phyloP scores from a whole-genome alignment of 2,329 filamentous ascomycete genomes.

The Scedosporium apiospermum region DNA sequence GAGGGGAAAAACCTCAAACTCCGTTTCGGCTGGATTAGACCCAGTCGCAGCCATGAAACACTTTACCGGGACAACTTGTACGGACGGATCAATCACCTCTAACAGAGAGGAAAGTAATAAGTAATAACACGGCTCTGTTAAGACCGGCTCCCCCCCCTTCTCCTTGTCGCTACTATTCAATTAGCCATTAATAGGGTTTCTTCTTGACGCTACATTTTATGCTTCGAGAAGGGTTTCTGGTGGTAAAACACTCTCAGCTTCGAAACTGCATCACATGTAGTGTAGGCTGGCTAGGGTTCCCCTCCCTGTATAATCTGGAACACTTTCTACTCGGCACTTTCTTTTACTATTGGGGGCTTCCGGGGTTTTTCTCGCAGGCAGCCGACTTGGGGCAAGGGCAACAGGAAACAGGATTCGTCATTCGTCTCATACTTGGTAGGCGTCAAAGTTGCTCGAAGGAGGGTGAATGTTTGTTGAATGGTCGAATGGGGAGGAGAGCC shows the following conservation, averaged over 20 bases:
- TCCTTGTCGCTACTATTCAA: background rate
- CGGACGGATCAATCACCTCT: background rate
- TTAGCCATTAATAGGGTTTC: background rate
- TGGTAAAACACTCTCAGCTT: background rate
- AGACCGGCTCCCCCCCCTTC: background rate
- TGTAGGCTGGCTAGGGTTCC: too few relatives aligned
- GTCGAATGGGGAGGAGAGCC: background rate
- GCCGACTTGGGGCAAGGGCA: too few relatives aligned
- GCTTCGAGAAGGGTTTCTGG: background rate
- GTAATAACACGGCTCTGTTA: background rate
- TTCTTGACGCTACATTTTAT: background rate
- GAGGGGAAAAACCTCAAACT: background rate
- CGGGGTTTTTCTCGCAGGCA: too few relatives aligned
- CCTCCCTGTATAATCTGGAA: too few relatives aligned
- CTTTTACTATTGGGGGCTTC: too few relatives aligned
- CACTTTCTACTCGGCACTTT: too few relatives aligned
- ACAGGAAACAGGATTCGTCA: too few relatives aligned
- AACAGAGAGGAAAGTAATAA: background rate
- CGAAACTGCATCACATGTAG: background rate
- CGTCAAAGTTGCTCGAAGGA: too few relatives aligned
- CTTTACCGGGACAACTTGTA: background rate
- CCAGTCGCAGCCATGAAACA: conserved; percentile 1
- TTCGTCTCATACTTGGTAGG: too few relatives aligned
- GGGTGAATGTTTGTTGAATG: background rate
- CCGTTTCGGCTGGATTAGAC: background rate